A percentile compares a stretch with the other conserved stretches of the same genome.
These are phyloP conservation scores for Gaultheria prostrata DNA, from an alignment of 148 eudicot species.

Conservation along the genomic window DNA sequence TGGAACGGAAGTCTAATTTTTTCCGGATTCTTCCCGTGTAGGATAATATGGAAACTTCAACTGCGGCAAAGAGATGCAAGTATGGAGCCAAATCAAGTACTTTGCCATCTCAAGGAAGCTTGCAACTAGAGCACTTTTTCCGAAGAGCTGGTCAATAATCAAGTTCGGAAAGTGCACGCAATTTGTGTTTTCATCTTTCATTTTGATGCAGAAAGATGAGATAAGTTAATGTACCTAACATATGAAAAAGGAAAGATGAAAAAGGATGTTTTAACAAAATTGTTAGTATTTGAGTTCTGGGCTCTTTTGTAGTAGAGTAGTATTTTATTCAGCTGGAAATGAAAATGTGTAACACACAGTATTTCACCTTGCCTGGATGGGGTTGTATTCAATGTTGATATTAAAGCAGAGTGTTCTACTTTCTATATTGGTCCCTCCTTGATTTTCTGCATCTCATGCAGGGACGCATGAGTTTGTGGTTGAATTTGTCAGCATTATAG, in stretches of 20 bases:
- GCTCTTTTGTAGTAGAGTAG: not conserved
- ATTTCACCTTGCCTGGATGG: not conserved
- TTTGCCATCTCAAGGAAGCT: slow-evolving; percentile 53
- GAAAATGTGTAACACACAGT: not conserved
- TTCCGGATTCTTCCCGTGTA: slow-evolving; percentile 17
- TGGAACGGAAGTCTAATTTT: not conserved
- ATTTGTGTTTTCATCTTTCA: not conserved
- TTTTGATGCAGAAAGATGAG: not conserved
- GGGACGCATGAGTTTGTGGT: not conserved
- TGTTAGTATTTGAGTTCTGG: not conserved
- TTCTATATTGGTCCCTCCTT: not conserved
- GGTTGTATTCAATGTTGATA: not conserved
- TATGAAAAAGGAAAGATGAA: not conserved
- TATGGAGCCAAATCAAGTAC: slow-evolving; percentile 43
- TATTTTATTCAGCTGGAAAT: slow-evolving; percentile 2
- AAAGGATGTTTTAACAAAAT: not conserved
- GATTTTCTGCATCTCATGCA: not conserved
- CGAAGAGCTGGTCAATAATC: slow-evolving; percentile 36
- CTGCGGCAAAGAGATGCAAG: slow-evolving; percentile 50
- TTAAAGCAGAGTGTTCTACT: not conserved
- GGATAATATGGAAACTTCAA: slow-evolving; percentile 43
- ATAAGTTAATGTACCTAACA: not conserved
- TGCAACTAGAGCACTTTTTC: slow-evolving; percentile 78
- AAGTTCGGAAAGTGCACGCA: not conserved
- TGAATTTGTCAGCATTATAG: not conserved